Conservation (phyloP, 2,329 filamentous ascomycete genomes). For the Alternaria consortialis region DNA sequence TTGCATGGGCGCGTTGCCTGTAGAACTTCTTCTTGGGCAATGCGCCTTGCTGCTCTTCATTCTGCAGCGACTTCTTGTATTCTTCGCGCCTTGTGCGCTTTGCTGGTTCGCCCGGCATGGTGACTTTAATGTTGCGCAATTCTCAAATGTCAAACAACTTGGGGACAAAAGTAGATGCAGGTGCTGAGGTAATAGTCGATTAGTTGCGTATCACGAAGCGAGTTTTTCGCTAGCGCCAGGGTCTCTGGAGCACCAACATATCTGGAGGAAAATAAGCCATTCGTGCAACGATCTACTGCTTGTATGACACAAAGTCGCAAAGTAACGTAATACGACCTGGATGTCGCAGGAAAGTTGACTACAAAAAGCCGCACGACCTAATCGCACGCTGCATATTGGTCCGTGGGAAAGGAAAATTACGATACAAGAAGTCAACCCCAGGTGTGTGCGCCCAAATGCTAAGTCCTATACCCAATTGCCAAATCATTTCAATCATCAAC, state of each 20-base stretch:
- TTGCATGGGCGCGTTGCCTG: constrained; percentile 93
- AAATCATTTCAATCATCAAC: constrained; percentile 41
- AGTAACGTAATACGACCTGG: constrained; percentile 30
- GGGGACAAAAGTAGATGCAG: constrained; percentile 2
- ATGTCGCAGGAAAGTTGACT: constrained; percentile 22
- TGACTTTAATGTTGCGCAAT: constrained; percentile 11
- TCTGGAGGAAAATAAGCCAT: constrained; percentile 15
- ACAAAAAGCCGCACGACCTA: constrained; percentile 27
- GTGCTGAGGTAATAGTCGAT: constrained; percentile 29
- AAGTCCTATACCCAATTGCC: constrained; percentile 29
- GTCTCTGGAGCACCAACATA: constrained; percentile 18
- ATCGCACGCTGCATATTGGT: constrained; percentile 43
- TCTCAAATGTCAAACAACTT: constrained; percentile 4
- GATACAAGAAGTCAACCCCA: constrained; percentile 39
- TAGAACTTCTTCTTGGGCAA: constrained; percentile 96
- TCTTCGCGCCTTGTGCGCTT: constrained; percentile 59
- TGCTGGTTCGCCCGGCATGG: constrained; percentile 49
- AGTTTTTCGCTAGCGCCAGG: constrained; percentile 43
- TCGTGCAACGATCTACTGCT: constrained; percentile 18
- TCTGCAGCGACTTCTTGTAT: constrained; percentile 50
- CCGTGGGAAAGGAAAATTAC: constrained; percentile 28
- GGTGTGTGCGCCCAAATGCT: constrained; percentile 41
- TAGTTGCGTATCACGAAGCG: constrained; percentile 24
- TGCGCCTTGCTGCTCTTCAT: constrained; percentile 59
- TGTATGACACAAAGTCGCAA: not conserved